Base-by-base conservation (phyloP, 177 flowering plant species). In the Vitis hybrid region DNA sequence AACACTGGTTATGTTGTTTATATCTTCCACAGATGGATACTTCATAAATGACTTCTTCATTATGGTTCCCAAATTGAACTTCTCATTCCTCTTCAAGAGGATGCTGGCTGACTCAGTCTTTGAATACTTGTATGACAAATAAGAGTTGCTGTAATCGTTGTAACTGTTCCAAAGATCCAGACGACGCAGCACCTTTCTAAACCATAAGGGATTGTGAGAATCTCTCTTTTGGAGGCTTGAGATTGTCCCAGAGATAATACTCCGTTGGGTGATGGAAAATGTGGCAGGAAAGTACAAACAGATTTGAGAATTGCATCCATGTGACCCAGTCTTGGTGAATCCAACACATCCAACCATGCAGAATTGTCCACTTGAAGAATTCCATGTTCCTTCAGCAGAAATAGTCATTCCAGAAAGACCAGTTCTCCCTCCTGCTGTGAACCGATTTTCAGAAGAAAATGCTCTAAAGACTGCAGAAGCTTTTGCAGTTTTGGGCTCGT, bases 341-440 rank as follows among this genome's bases (percentile, higher is more conserved):
- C 65, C 72, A 32, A 35, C 24, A 46, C 72, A 70, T 19, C 72
- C 72, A 27, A 70, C 40, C 72, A 70, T 70, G 72, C 72, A 69
- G 27, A 69, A 65, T 15, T 60, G 65, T 8, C 72, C 72, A 17
- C 48, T 35, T 2, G 65, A 70, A 14, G 73, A 52, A 49, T 13
- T 27, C 69, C 70, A 61, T 21, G 19, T 69, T 69, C 72, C 65
- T 15, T 69, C 72, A 9, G 58, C 65, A 27, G 72, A 57, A 12
- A 69, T 2, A 13, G 57, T 69, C 72, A 21, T 60, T 21, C 57
- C 49, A 1, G 57, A 60, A 60, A 69, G 27, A n/a, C 72, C 72
- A 13, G 71, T 57, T 13, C 55, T 68, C 4, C 1, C 12, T 12
- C 9, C 30, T 11, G 71, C 15, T 2, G 48, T 6, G n/a, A 4